These are phyloP conservation scores for Amauroascus verrucosus DNA, from an alignment of 2,329 filamentous ascomycete genomes.

Conservation along the genomic window DNA sequence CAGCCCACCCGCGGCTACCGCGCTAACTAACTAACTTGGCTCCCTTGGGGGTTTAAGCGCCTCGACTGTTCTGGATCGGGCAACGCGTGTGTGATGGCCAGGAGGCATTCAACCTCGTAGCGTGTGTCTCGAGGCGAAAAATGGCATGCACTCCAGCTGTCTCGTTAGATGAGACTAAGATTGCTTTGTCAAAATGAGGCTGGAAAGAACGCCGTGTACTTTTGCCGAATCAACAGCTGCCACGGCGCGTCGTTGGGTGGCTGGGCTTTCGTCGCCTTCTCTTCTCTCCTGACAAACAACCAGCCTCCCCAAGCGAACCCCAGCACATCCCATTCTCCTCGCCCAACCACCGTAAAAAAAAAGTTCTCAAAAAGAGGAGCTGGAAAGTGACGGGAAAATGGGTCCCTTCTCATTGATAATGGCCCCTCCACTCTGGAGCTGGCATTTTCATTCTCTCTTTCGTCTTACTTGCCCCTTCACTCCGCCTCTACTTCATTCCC, in stretches of 20 bases:
- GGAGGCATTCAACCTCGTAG: no score
- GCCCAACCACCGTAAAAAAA: conserved; percentile 8
- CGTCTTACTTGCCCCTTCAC: not conserved
- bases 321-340: not conserved
- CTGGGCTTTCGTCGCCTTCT: conserved; percentile 3
- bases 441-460: not conserved
- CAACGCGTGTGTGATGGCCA: no score
- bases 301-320: not conserved
- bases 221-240: conserved; percentile 10
- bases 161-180: not conserved
- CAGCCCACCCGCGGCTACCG: no score
- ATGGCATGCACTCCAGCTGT: no score
- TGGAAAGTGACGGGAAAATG: not conserved
- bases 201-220: no score
- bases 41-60: no score
- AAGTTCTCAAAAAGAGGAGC: not conserved
- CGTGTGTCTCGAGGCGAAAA: no score
- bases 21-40: no score
- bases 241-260: conserved; percentile 10
- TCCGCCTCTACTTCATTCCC: not conserved
- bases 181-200: not conserved
- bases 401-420: conserved; percentile 1
- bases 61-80: no score
- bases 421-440: not conserved
- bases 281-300: not conserved